Percentiles rank a stretch among this genome's conserved stretches.
These are phyloP conservation scores for Nevesoporus exiguus DNA, from an alignment of 768 basidiomycete genomes.

Conservation along the genomic window DNA sequence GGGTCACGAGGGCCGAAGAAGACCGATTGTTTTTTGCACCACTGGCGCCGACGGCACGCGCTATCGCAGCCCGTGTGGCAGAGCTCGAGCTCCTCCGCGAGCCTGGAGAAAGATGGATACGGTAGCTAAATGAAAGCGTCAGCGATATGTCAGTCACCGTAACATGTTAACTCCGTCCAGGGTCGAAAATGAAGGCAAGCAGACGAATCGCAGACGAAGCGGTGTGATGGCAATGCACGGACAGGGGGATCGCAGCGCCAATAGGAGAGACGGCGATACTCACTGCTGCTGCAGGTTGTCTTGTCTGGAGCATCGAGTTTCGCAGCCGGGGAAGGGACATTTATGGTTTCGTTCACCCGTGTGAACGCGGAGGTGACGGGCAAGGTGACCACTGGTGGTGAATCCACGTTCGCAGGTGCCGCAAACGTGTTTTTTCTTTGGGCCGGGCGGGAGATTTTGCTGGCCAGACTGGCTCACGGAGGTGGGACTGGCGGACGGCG, in stretches of 20 bases:
- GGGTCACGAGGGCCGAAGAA: slow-evolving; percentile 21
- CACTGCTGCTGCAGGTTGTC: slow-evolving; percentile 68
- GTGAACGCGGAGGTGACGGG: slow-evolving; percentile 84
- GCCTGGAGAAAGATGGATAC: slow-evolving; percentile 78
- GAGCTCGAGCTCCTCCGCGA: slow-evolving; percentile 61
- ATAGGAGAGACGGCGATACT: slow-evolving; percentile 1
- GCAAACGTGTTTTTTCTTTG: slow-evolving; percentile 56
- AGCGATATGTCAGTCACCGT: slow-evolving; percentile 10
- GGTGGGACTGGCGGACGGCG: slow-evolving; percentile 2
- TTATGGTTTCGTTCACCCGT: slow-evolving; percentile 91
- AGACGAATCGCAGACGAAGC: not conserved
- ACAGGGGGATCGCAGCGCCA: not conserved
- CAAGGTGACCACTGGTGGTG: slow-evolving; percentile 86
- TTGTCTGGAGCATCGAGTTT: slow-evolving; percentile 85
- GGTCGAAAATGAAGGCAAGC: slow-evolving; percentile 11
- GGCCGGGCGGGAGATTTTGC: not conserved
- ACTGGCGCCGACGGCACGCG: slow-evolving; percentile 36
- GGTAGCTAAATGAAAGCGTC: slow-evolving; percentile 48
- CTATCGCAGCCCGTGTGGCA: slow-evolving; percentile 54
- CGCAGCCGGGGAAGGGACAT: slow-evolving; percentile 94
- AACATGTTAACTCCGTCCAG: slow-evolving; percentile 13
- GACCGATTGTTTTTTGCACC: slow-evolving; percentile 26
- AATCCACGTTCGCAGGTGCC: slow-evolving; percentile 71
- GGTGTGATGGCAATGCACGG: not conserved
- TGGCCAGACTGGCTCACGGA: not conserved